Evolutionary conservation across 2,329 filamentous ascomycete genomes (phyloP), one percentile per base, ranked within the genome.

Genomic region (Fusarium tjaetaba): DNA sequence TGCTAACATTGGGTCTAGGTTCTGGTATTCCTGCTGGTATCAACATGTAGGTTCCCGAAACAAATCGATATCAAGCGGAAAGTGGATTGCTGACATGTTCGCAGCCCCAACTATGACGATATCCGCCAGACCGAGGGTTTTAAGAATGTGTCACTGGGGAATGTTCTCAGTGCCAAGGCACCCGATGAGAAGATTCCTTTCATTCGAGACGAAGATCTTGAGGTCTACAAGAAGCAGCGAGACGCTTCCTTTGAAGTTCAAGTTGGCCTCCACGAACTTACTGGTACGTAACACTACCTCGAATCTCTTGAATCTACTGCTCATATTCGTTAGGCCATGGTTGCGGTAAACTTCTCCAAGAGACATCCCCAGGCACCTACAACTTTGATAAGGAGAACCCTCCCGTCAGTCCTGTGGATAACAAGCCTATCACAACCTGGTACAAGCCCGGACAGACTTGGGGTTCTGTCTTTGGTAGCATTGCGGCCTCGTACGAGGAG

Each of bases 371-470:
- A 2, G 95, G 94, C 16, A 86, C 89, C 48, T 98, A 90, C 86
- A 98, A 98, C 85, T 98, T 98, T 79, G 94, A 98, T 80, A 86
- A 91, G 66, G 85, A 91, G 70, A 94, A 94, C 79, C 95, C 94
- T 13, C 96, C 96, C 2, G 84, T 94, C 58, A 97, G 91, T 78
- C 96, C 95, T 2, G 83, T 98, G 45, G 94, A 91, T 10, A 87
- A 90, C 69, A 92, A 96, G 82, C 93, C 81, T 2, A 87, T 98
- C 53, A 89, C 89, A 5, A 94, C 92, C 3, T 98, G 93, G 91
- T 98, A 98, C 86, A 97, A 96, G 83, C 94, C 94, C 5, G 95
- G 95, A 6, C 94, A 98, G 83, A 98, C 96, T 0, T 98, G 95
- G 95, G 93, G 94, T 63, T 94, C 92, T 10, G 94, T 97, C 0